These are phyloP conservation scores for Colletotrichum karsti DNA, from an alignment of 2,329 filamentous ascomycete species.

Conservation along the genomic window DNA sequence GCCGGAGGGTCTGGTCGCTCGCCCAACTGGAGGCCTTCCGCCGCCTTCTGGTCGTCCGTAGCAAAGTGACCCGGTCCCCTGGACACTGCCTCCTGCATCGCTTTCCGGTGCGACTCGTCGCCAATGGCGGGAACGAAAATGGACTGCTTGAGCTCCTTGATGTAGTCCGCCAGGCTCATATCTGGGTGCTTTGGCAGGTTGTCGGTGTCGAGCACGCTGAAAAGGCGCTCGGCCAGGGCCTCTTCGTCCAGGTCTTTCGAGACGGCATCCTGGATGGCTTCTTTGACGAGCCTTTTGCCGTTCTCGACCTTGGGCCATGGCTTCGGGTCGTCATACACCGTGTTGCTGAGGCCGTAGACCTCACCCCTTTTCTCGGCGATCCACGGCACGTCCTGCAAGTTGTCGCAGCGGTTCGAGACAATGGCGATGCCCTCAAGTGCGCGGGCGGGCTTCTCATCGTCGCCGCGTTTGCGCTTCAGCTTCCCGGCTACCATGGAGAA, in stretches of 20 bases:
- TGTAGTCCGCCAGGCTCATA: constrained; percentile 61
- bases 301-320: constrained; percentile 69
- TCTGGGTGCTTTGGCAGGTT: constrained; percentile 55
- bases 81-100: constrained; percentile 52
- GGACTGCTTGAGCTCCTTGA: constrained; percentile 63
- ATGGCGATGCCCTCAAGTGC: constrained; percentile 63
- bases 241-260: constrained; percentile 50
- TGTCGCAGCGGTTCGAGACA: constrained; percentile 67
- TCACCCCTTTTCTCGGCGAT: constrained; percentile 60
- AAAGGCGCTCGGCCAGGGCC: constrained; percentile 59
- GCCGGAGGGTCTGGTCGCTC: constrained; percentile 37
- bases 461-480: constrained; percentile 47
- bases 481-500: constrained; percentile 75
- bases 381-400: constrained; percentile 64
- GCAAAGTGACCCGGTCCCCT: constrained; percentile 47
- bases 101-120: constrained; percentile 51
- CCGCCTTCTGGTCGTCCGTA: constrained; percentile 45
- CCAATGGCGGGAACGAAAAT: constrained; percentile 69
- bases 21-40: constrained; percentile 39
- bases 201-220: constrained; percentile 64
- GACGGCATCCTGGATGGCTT: constrained; percentile 50
- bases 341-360: constrained; percentile 70
- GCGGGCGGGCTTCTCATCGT: constrained; percentile 7
- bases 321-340: constrained; percentile 60
- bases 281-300: constrained; percentile 56